phyloP scores from a whole-genome alignment of 108 stramenopile species.

The Asterionellopsis glacialis region DNA sequence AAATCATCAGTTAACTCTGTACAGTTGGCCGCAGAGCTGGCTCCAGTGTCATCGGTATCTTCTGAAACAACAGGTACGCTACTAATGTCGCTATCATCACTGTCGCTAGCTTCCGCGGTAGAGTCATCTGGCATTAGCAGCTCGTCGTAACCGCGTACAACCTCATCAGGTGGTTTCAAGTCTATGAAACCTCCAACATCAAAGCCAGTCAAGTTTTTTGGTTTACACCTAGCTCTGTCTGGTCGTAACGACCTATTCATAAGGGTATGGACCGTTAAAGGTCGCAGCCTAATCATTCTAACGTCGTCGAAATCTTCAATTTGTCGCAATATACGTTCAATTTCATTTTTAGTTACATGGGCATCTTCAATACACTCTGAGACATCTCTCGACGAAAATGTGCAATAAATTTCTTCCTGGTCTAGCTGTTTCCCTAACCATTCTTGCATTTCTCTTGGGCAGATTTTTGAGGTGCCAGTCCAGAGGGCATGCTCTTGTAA shows the following conservation, averaged over 20 bases:
- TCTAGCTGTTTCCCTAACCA: constrained; percentile 58
- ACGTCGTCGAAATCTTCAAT: constrained; percentile 53
- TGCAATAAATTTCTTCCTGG: constrained; percentile 79
- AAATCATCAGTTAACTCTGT: not conserved
- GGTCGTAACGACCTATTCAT: not conserved
- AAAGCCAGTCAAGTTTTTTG: not conserved
- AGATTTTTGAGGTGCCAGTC: constrained; percentile 71
- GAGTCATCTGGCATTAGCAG: not conserved
- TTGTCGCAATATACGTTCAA: constrained; percentile 37
- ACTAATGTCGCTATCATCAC: not conserved
- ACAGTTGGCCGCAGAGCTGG: not conserved
- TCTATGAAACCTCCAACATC: not conserved
- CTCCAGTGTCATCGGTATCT: not conserved
- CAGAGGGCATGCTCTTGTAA: constrained; percentile 61
- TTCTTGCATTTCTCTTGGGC: constrained; percentile 50
- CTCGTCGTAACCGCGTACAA: not conserved
- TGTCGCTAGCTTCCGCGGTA: not conserved
- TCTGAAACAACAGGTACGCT: not conserved
- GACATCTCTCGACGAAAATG: constrained; percentile 51
- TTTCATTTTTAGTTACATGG: constrained; percentile 40
- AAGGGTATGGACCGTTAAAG: constrained; percentile 27
- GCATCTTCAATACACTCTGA: constrained; percentile 45
- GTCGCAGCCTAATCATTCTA: constrained; percentile 46
- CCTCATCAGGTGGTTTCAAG: not conserved
- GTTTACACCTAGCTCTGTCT: not conserved